phyloP scores from a whole-genome alignment of 2,329 filamentous ascomycete species.

The Colletotrichum shisoi region DNA sequence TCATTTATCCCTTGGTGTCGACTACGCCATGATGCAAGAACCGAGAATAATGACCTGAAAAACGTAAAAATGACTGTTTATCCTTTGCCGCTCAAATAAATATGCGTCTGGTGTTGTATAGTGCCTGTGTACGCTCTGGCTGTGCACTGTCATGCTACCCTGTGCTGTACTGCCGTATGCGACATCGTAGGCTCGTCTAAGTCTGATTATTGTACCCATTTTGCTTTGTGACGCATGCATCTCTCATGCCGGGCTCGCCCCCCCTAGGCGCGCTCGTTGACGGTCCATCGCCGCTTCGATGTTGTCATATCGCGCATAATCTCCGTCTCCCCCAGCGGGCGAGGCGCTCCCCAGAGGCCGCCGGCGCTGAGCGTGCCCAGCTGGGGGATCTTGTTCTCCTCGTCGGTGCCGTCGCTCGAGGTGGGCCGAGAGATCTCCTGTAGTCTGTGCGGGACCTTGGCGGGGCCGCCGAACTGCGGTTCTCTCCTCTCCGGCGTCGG shows the following conservation, averaged over 20 bases:
- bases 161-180: conserved; percentile 6
- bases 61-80: conserved; percentile 22
- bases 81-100: conserved; percentile 26
- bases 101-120: neutral
- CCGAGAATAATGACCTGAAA: neutral
- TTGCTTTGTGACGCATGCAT: neutral
- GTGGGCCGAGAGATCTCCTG: conserved; percentile 39
- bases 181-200: neutral
- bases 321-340: conserved; percentile 57
- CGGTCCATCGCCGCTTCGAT: conserved; percentile 64
- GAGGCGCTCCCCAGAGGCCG: conserved; percentile 57
- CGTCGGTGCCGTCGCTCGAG: conserved; percentile 43
- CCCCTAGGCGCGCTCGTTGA: conserved; percentile 54
- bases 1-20: neutral
- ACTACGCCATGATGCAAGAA: conserved; percentile 17
- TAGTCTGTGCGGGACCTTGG: conserved; percentile 34
- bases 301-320: conserved; percentile 54
- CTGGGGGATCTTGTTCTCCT: conserved; percentile 48
- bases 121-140: conserved; percentile 21
- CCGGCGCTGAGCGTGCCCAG: conserved; percentile 49
- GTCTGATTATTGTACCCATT: neutral
- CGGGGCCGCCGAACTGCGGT: conserved; percentile 31
- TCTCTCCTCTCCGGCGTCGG: conserved; percentile 41
- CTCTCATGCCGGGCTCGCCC: neutral
- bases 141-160: neutral